These are phyloP conservation scores for Ceratobasidium sp. DNA, from an alignment of 1,284 basidiomycete genomes.

Conservation along the genomic window DNA sequence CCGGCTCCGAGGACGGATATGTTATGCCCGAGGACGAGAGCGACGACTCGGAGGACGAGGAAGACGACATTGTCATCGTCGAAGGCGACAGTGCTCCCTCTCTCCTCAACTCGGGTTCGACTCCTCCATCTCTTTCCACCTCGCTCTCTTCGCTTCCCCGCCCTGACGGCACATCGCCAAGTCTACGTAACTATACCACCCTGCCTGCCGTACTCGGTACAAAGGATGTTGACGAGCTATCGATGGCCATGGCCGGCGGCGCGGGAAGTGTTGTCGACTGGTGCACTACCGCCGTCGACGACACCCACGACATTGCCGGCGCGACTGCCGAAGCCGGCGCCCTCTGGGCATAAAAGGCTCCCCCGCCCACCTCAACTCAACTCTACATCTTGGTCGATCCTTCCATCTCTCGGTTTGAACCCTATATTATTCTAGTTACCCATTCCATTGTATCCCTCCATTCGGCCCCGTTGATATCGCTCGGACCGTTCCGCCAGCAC, in stretches of 20 bases:
- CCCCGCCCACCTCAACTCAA: conserved; percentile 11
- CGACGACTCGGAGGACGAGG: conserved; percentile 26
- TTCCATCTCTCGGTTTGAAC: conserved; percentile 12
- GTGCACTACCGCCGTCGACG: conserved; percentile 10
- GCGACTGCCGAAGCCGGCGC: conserved; percentile 35
- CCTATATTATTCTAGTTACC: conserved; percentile 33
- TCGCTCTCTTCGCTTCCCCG: conserved; percentile 41
- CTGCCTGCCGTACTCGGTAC: conserved; percentile 1
- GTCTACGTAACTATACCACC: conserved; percentile 4
- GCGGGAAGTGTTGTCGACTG: conserved; percentile 43
- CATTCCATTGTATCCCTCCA: conserved; percentile 34
- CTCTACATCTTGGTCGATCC: not conserved
- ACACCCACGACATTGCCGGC: not conserved
- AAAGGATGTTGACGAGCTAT: conserved; percentile 29
- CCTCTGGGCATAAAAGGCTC: conserved; percentile 35
- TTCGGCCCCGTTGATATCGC: conserved; percentile 3
- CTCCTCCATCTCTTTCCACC: conserved; percentile 36
- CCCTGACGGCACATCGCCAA: conserved; percentile 24
- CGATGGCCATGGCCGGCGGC: conserved; percentile 28
- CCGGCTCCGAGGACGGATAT: conserved; percentile 36
- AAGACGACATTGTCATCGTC: conserved; percentile 41
- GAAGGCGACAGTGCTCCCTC: conserved; percentile 13
- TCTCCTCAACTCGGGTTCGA: conserved; percentile 29
- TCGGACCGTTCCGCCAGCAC: conserved; percentile 20
- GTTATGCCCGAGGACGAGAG: conserved; percentile 2